Evolutionary conservation across 2,329 filamentous ascomycete genomes (phyloP).

Genomic region (Emergomyces pasteurianus): DNA sequence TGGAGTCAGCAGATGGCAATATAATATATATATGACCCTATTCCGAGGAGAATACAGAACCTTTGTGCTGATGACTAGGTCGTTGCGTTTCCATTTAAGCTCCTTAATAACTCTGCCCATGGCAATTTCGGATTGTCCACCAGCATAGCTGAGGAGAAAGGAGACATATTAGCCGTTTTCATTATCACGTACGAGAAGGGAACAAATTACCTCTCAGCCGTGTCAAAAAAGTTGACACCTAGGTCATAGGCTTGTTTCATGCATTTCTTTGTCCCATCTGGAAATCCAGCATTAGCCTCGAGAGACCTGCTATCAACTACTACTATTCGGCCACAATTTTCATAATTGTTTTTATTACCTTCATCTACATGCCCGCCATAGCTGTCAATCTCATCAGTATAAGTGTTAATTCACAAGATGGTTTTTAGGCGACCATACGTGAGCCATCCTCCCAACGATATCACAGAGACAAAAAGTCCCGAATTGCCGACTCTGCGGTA

Average conservation of each 20-base stretch:
- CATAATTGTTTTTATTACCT: conserved; percentile 28
- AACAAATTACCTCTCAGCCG: conserved; percentile 35
- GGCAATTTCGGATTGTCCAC: conserved; percentile 41
- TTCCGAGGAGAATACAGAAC: conserved; percentile 6
- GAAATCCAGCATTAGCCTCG: not conserved
- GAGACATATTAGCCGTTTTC: not conserved
- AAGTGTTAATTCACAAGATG: not conserved
- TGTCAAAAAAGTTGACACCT: conserved; percentile 49
- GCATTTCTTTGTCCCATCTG: conserved; percentile 22
- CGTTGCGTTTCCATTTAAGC: conserved; percentile 46
- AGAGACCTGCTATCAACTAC: not conserved
- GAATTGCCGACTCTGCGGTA: conserved; percentile 61
- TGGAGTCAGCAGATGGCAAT: not conserved
- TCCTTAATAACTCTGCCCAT: conserved; percentile 47
- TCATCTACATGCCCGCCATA: conserved; percentile 59
- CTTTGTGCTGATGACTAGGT: conserved; percentile 30
- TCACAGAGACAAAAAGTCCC: conserved; percentile 60
- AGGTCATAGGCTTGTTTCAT: conserved; percentile 44
- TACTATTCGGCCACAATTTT: too few relatives aligned
- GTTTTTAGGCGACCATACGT: conserved; percentile 11
- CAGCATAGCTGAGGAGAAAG: conserved; percentile 30
- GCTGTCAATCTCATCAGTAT: conserved; percentile 47
- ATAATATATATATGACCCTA: not conserved
- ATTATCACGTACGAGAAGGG: not conserved
- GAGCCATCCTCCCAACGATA: conserved; percentile 47